Base-by-base conservation (phyloP, 331 rosid species). In the Quercus lobata region DNA sequence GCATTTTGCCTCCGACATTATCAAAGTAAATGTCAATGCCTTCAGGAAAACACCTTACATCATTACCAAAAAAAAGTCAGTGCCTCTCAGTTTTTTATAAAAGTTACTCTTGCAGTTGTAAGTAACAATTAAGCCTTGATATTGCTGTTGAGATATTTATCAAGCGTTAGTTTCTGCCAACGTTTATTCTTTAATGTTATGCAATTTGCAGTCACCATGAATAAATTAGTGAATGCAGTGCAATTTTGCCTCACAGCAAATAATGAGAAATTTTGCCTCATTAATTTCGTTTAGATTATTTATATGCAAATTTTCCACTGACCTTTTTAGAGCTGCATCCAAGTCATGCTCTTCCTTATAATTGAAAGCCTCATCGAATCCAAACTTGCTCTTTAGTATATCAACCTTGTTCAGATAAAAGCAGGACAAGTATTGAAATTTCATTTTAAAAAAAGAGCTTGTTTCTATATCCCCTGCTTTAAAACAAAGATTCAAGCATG, bases 281-380 rank as follows among this genome's bases (percentile, higher is more conserved):
- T 62, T 27, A 34, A 27, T 62, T 62, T 62, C n/a, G 27, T 62
- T 62, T 3, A 14, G 69, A 62, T 15, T 12, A 10, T 12, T 17
- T 70, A 44, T 70, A 41, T 18, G 29, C 72, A 52, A 52, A n/a
- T 62, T 62, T 27, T 21, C 22, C 32, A 63, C 69, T 14, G 77
- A 71, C 86, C 82, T 66, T 73, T 73, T 78, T 1, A 82, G 27
- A 21, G 82, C 79, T 73, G 53, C 76, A 66, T 66, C 86, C 37
- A 34, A 5, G 37, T 34, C 37, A 5, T 34, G 37, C 37, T 34
- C 37, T 34, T 34, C 37, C 37, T 34, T 34, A 34, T 34, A 34
- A 34, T 5, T 34, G 37, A 34, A 34, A 0, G 37, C 37, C 1
- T 34, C 7, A 1, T 34, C 37, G 7, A 34, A 34, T 5, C 37